Evolutionary conservation across 2,329 filamentous ascomycete species (phyloP).

Genomic region (Orbilia blumenaviensis): DNA sequence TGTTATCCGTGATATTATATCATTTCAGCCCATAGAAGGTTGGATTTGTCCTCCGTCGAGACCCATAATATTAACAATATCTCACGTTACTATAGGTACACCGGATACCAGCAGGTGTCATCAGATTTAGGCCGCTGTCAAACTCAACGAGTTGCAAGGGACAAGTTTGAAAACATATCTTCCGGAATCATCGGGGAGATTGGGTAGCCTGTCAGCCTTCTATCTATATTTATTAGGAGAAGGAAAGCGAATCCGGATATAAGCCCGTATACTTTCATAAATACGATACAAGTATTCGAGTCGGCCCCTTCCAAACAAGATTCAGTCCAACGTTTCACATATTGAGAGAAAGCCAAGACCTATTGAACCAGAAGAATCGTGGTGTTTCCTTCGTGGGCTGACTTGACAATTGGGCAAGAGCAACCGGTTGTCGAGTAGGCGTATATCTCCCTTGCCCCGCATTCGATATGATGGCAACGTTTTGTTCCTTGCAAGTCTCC

Average conservation of each 20-base stretch:
- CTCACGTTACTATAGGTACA: constrained; percentile 11
- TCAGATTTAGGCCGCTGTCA: not conserved
- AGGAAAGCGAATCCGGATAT: constrained; percentile 30
- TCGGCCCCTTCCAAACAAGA: constrained; percentile 13
- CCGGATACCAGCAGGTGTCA: constrained; percentile 4
- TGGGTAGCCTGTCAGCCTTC: not conserved
- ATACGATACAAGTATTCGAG: constrained; percentile 2
- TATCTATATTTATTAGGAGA: not conserved
- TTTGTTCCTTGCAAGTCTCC: too few relatives aligned
- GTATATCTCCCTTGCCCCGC: not conserved
- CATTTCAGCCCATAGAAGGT: not conserved
- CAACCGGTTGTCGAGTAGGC: not conserved
- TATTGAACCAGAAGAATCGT: constrained; percentile 5
- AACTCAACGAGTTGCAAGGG: not conserved
- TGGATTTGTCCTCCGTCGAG: not conserved
- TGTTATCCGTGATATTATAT: not conserved
- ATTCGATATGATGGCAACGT: too few relatives aligned
- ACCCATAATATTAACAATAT: not conserved
- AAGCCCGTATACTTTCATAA: not conserved
- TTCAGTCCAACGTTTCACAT: constrained; percentile 41
- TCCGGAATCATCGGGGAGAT: not conserved
- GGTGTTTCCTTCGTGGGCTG: not conserved
- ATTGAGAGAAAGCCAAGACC: not conserved
- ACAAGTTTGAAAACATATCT: not conserved
- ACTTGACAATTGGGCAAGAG: not conserved